Percentiles rank a stretch among this genome's conserved stretches.
These are phyloP conservation scores for Pichia sp. DNA, from an alignment of 1,139 yeast species.

Conservation along the genomic window DNA sequence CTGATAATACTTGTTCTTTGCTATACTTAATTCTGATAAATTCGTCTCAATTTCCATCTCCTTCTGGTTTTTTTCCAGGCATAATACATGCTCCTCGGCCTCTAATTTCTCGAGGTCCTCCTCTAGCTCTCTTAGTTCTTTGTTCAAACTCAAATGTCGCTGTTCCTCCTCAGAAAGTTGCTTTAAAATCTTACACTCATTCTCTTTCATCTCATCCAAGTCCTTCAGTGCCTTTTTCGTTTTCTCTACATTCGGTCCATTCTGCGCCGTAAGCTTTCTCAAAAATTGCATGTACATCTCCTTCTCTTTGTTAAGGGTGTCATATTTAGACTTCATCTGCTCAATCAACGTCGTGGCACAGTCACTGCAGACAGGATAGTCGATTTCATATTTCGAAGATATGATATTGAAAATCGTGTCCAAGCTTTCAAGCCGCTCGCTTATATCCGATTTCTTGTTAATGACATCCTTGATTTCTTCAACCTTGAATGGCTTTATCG, in stretches of 20 bases:
- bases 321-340: slow-evolving; percentile 68
- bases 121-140: slow-evolving; percentile 38
- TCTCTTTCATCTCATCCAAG: slow-evolving; percentile 36
- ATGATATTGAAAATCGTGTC: slow-evolving; percentile 63
- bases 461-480: slow-evolving; percentile 10
- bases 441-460: slow-evolving; percentile 32
- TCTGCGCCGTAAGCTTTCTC: slow-evolving; percentile 59
- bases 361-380: slow-evolving; percentile 86
- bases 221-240: slow-evolving; percentile 42
- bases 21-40: slow-evolving; percentile 51
- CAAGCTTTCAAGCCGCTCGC: slow-evolving; percentile 39
- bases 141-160: slow-evolving; percentile 39
- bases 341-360: slow-evolving; percentile 68
- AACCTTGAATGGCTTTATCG: background rate
- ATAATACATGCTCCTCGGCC: slow-evolving; percentile 42
- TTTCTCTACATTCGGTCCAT: slow-evolving; percentile 41
- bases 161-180: slow-evolving; percentile 46
- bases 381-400: slow-evolving; percentile 71
- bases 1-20: slow-evolving; percentile 57
- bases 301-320: slow-evolving; percentile 70
- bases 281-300: slow-evolving; percentile 73
- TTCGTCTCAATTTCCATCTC: slow-evolving; percentile 48
- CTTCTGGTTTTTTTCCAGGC: slow-evolving; percentile 46
- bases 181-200: slow-evolving; percentile 36
- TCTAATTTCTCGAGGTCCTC: slow-evolving; percentile 39